phyloP scores from a whole-genome alignment of 2,329 filamentous ascomycete genomes.

The Aspergillus pseudoglaucus region DNA sequence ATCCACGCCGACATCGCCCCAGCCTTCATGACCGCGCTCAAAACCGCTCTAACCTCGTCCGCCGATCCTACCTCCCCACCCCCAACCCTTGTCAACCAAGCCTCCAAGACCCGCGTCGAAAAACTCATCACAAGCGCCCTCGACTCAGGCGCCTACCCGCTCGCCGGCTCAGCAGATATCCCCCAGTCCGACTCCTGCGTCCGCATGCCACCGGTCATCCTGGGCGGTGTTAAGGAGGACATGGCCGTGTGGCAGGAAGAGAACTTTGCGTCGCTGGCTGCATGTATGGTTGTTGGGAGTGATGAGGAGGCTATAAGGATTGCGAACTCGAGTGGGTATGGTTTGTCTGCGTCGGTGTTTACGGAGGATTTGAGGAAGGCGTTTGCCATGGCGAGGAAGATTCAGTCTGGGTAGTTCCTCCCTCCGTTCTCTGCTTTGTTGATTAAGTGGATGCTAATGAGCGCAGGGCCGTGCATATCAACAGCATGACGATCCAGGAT shows the following conservation, averaged over 20 bases:
- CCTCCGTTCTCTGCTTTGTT: neutral
- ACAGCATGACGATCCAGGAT: constrained; percentile 59
- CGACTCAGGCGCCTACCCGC: constrained; percentile 25
- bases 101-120: constrained; percentile 39
- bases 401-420: constrained; percentile 54
- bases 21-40: constrained; percentile 47
- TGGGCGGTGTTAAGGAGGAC: constrained; percentile 57
- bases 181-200: constrained; percentile 15
- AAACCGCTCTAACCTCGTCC: constrained; percentile 33
- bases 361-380: constrained; percentile 58
- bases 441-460: neutral
- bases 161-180: constrained; percentile 16
- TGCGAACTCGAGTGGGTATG: constrained; percentile 74
- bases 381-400: constrained; percentile 51
- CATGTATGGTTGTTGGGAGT: constrained; percentile 55
- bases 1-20: constrained; percentile 50
- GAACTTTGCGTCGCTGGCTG: constrained; percentile 67
- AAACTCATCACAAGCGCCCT: constrained; percentile 22
- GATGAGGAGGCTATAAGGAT: constrained; percentile 62
- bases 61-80: constrained; percentile 27
- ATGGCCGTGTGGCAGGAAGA: constrained; percentile 72
- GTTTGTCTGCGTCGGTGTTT: constrained; percentile 64
- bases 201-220: constrained; percentile 58
- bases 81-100: constrained; percentile 37
- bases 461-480: constrained; percentile 52